phyloP scores from a whole-genome alignment of 345 rosid species.

The Triadica sebifera region DNA sequence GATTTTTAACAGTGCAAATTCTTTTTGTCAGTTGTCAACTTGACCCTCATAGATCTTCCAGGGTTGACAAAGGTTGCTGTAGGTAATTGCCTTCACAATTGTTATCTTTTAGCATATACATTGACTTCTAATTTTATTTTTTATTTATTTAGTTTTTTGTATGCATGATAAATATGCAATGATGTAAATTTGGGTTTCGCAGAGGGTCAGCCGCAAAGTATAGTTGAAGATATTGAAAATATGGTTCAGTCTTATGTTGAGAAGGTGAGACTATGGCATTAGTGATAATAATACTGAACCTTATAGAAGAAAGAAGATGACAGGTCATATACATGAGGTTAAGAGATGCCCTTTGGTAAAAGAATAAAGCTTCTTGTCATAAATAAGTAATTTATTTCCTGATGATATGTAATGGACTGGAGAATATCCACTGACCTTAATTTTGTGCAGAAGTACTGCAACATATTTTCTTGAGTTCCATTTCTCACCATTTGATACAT shows the following conservation, averaged over 20 bases:
- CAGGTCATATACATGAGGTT: too few species aligned
- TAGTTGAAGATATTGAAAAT: constrained; percentile 90
- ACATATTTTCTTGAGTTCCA: too few species aligned
- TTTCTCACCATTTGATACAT: too few species aligned
- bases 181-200: constrained; percentile 34
- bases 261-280: constrained; percentile 55
- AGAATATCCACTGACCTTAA: too few species aligned
- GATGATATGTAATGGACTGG: too few species aligned
- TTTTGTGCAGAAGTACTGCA: too few species aligned
- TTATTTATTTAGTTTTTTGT: not conserved
- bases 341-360: too few species aligned
- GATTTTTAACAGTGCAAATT: constrained; percentile 13
- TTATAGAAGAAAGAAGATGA: too few species aligned
- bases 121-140: not conserved
- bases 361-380: too few species aligned
- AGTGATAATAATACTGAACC: not conserved
- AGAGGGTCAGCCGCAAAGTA: constrained; percentile 91
- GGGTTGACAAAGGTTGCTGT: constrained; percentile 99
- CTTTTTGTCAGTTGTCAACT: constrained; percentile 75
- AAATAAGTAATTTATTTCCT: too few species aligned
- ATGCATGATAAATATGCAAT: constrained; percentile 8
- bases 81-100: constrained; percentile 50
- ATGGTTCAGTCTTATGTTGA: constrained; percentile 99
- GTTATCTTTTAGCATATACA: constrained; percentile 9
- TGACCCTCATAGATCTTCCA: constrained; percentile 98